phyloP scores from a whole-genome alignment of 345 rosid species.

The Sisymbrium altissimum region DNA sequence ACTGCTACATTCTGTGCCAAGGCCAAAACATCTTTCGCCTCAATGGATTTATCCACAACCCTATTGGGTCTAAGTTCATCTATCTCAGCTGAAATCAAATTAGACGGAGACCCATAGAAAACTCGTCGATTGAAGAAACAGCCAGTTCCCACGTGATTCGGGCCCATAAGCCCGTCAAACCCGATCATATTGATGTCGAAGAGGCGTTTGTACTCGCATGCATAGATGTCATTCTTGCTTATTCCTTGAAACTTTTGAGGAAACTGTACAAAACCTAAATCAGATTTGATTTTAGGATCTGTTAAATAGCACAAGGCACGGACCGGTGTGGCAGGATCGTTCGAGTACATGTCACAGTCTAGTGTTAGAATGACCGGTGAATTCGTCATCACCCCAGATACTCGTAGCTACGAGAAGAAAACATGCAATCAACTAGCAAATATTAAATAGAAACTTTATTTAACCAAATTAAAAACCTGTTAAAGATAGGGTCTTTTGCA shows the following conservation, averaged over 20 bases:
- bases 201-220: conserved; percentile 35
- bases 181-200: conserved; percentile 48
- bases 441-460: not conserved
- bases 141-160: conserved; percentile 53
- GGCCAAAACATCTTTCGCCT: conserved; percentile 19
- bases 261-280: conserved; percentile 53
- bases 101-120: conserved; percentile 49
- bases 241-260: conserved; percentile 61
- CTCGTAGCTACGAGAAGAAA: conserved; percentile 51
- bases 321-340: conserved; percentile 51
- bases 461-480: not conserved
- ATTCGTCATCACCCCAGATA: conserved; percentile 65
- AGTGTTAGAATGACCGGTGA: conserved; percentile 61
- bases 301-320: conserved; percentile 51
- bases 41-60: conserved; percentile 33
- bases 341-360: conserved; percentile 85
- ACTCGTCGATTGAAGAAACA: conserved; percentile 58
- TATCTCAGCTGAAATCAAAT: conserved; percentile 29
- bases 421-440: not conserved
- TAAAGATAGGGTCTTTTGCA: not conserved
- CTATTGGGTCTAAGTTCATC: conserved; percentile 35
- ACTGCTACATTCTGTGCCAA: conserved; percentile 54
- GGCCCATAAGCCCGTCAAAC: conserved; percentile 48
- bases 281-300: conserved; percentile 35
- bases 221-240: conserved; percentile 55